Evolutionary conservation across 768 basidiomycete species (phyloP), one percentile per base, ranked within the genome.

Genomic region (Boletus pseudo-olivaceus): DNA sequence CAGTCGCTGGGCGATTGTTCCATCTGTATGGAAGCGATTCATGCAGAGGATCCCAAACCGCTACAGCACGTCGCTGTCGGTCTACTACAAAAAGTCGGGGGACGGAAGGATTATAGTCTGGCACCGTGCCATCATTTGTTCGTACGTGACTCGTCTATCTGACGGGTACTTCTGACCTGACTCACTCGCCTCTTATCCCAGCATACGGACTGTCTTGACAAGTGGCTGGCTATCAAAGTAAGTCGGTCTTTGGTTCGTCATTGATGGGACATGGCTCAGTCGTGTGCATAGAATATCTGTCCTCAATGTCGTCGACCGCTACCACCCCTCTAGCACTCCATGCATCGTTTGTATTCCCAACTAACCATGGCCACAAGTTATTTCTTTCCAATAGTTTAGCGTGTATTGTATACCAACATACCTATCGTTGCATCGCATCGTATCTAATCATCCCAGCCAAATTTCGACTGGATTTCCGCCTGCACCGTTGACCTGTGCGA

Each of bases 121-220:
- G 91, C 93, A 2, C 93, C 93, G 1, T 95, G 93, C 72, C 83
- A 87, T 63, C 93, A 95, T 77, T 63, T 94, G 60, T 95, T 95
- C 70, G 89, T 90, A 61, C 73, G 88, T 59, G 39, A 8, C 50
- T 19, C n/a, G 5, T 34, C 5, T 27, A n/a, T 32, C 2, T 5
- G 15, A 19, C 34, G 15, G 30, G 5, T 20, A 5, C 9, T 9
- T 35, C 19, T 44, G 12, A 9, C 10, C 5, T 34, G 14, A 35
- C 51, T 46, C 19, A 47, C 9, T 15, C 19, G 6, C 35, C 14
- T 27, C 19, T 47, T 17, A 14, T 17, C 20, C 27, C 49, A 90
- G 88, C 93, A 95, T 64, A 93, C 92, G 0, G 85, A 87, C 20
- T 95, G 93, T 74, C 75, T 95, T 32, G 88, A 94, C 73, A 80